Percentiles rank a stretch among this genome's conserved stretches.
phyloP scores from a whole-genome alignment of 2,329 filamentous ascomycete species.

The Colletotrichum paranaense region DNA sequence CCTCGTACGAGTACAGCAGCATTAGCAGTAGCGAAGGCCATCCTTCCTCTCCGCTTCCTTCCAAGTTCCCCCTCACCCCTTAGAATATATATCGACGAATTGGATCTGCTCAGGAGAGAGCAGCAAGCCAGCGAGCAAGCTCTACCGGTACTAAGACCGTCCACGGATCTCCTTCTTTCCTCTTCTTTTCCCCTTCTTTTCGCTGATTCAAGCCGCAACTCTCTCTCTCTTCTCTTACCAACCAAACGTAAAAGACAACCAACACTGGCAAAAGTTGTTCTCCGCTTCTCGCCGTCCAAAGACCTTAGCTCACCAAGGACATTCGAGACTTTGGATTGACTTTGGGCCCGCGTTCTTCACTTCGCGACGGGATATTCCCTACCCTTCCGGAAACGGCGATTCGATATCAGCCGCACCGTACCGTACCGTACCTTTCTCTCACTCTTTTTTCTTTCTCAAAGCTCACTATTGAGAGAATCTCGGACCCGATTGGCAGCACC shows the following conservation, averaged over 20 bases:
- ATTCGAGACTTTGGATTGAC: conserved; percentile 13
- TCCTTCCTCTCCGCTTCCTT: conserved; percentile 15
- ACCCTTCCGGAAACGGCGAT: conserved; percentile 23
- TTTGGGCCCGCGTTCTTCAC: conserved; percentile 1
- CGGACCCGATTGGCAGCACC: conserved; percentile 18
- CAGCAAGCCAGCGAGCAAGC: not conserved
- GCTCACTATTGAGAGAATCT: not conserved
- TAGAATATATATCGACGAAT: conserved; percentile 29
- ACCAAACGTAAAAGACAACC: not conserved
- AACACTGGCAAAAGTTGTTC: not conserved
- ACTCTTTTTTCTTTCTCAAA: not conserved
- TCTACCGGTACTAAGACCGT: not conserved
- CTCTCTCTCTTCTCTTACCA: not conserved
- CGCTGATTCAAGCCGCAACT: not conserved
- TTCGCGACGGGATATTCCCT: conserved; percentile 28
- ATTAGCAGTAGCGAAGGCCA: not conserved
- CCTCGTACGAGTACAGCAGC: conserved; percentile 29
- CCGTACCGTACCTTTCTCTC: not conserved
- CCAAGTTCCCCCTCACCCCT: conserved; percentile 10
- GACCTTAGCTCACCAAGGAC: not conserved
- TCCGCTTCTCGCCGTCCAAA: conserved; percentile 1
- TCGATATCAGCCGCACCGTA: not conserved
- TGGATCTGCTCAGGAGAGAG: conserved; percentile 9
- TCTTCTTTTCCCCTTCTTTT: not conserved
- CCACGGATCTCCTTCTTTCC: conserved; percentile 10